Evolutionary conservation across 2,329 filamentous ascomycete species (phyloP), one percentile per base, ranked within the genome.

Genomic region (Cladosporium phlei): DNA sequence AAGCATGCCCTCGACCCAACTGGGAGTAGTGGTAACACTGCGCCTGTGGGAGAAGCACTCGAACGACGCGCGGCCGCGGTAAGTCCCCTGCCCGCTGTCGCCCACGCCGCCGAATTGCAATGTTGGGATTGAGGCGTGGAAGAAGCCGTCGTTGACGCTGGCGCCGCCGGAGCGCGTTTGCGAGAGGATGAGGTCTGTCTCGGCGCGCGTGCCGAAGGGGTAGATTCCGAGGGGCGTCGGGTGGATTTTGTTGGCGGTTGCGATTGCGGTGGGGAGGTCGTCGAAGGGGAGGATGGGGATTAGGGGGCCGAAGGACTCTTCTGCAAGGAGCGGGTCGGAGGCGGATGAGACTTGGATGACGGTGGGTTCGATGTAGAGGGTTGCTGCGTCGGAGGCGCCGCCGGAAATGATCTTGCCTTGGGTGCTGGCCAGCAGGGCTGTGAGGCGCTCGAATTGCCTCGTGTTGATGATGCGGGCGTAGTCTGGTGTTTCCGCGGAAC

Each of bases 271-370:
- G 55, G 95, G 86, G n/a, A 96, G 74, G 57, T 80, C 77, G 54
- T 88, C 78, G 46, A 88, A 84, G 0, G 88, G 78, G 45, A 95
- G 71, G 52, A 97, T 81, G 52, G 87, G 83, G 56, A 95, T 88
- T 50, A 95, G 76, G n/a, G 93, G 93, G 5, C 91, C 93, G 63
- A 98, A 98, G 33, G 83, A 88, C 71, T 98, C 93, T 53, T 95
- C 80, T 19, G 72, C 70, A 61, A 96, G 78, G 67, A 96, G 79
- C 6, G 83, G 77, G 68, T 95, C 91, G 38, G 90, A 77, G 12
- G 78, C 63, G 52, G 80, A 82, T 55, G 86, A 76, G 28, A 96
- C 85, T 51, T 88, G 76, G n/a, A 98, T 82, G n/a, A 91, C 82
- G 0, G 93, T 98, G 1, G 90, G 88, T 64, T 91, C 88, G 57